Base-by-base conservation (phyloP, 2,329 filamentous ascomycete genomes). In the Cladosporium oxysporum region DNA sequence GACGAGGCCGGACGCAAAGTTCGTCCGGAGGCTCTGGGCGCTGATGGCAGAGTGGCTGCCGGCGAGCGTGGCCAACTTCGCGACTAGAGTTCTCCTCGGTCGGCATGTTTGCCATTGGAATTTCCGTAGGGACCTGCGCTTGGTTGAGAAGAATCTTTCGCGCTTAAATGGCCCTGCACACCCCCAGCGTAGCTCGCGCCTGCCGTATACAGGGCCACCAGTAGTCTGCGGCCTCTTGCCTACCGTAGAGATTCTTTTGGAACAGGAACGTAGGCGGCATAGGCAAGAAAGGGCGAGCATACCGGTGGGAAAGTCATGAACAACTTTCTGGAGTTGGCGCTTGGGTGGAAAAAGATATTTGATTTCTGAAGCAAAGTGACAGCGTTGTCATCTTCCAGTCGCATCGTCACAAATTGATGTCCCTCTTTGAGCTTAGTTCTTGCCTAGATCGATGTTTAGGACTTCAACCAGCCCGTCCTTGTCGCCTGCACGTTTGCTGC, bases 381-480 rank as follows among this genome's bases (percentile, higher is more conserved):
- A 47, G n/a, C 41, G 41, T 47, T n/a, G 18, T 4, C 18, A 47
- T n/a, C 41, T 21, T 21, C n/a, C n/a, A 47, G n/a, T 47, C n/a
- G n/a, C n/a, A 21, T 21, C 21, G 23, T 26, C 41, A 47, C 5
- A 47, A 10, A 11, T 3, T 47, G n/a, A 12, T 23, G 3, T 10
- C 16, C 35, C 37, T 2, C 21, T 23, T 47, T 18, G 8, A 55
- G 23, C 21, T 31, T 55, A 67, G 21, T 73, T 60, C 26, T 73
- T 68, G 3, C 82, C 82, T 44, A 84, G 69, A 74, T 84, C 80
- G 53, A 83, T 71, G 72, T 83, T 77, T 60, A 84, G 66, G 0
- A 81, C 80, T 68, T 77, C 70, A 0, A 78, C 75, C 77, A 84
- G 75, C 23, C 71, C 71, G n/a, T 72, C 72, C 44, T 64, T 64